Base-by-base conservation (phyloP, 78 protist species). In the Dictyostelium brefeldianum region DNA sequence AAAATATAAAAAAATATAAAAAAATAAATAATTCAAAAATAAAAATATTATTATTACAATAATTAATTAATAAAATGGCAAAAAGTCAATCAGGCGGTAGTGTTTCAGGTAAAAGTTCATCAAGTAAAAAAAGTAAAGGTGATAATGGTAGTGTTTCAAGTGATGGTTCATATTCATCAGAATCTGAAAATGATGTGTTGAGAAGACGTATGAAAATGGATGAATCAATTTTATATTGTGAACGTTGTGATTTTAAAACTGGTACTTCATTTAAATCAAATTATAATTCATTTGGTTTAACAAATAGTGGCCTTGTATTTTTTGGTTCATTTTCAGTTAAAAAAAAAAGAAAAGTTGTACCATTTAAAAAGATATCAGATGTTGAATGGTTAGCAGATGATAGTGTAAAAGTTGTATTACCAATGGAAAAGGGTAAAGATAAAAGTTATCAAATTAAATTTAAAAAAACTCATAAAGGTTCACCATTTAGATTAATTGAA, bases 401-500 rank as follows among this genome's bases (percentile, higher is more conserved):
- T 15, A 67, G 75, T 31, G 75, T 67, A 6, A 27, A 36, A 67
- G 15, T 67, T 31, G 75, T 27, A 29, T 25, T 67, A 31, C 75
- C 75, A 67, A 25, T 25, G 25, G 75, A 67, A 67, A 67, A 17
- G 31, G 75, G 48, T 4, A 67, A 67, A 67, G 18, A 15, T 31
- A 67, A 67, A 67, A 27, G 31, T 67, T 67, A 67, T 67, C 75
- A 67, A 29, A 67, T 67, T 3, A 25, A 67, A 29, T 67, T 67
- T 67, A 67, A 67, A 67, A 67, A 67, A 67, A 29, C 75, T 31
- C 75, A 67, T 67, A 31, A 31, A 31, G 75, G 75, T 67, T 67
- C 75, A 27, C 75, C 75, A 67, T 67, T 31, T 31, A 67, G 75
- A 67, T 67, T 67, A 31, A 67, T 67, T 31, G 75, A 67, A 31